phyloP scores from a whole-genome alignment of 805 yeast genomes.

The Blastobotrys chiropterorum region DNA sequence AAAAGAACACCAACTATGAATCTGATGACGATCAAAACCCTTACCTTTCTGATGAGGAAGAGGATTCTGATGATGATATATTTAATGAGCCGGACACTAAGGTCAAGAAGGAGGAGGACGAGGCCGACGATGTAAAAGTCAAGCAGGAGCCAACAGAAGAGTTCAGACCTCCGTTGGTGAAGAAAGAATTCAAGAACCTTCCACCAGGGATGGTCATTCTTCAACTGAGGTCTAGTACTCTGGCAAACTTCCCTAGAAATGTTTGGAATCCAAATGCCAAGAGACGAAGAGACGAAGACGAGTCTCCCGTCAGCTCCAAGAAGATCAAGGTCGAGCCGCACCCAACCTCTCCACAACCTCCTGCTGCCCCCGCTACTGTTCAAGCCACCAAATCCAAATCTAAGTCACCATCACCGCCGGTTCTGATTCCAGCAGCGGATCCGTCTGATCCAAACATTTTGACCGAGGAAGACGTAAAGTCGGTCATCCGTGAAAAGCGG shows the following conservation, averaged over 20 bases:
- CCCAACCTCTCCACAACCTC: conserved; percentile 10
- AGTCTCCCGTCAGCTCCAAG: conserved; percentile 30
- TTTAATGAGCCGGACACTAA: conserved; percentile 24
- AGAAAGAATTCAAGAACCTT: conserved; percentile 36
- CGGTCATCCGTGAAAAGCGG: conserved; percentile 42
- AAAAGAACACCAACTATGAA: conserved; percentile 81
- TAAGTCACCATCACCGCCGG: conserved; percentile 9
- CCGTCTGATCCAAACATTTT: conserved; percentile 42
- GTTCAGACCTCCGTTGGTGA: conserved; percentile 12
- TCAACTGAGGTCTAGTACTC: conserved; percentile 54
- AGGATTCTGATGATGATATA: conserved; percentile 33
- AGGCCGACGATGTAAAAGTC: not conserved
- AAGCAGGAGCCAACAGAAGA: not conserved
- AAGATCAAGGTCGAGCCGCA: conserved; percentile 23
- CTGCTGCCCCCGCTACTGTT: conserved; percentile 3
- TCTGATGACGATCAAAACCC: conserved; percentile 83
- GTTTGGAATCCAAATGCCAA: conserved; percentile 72
- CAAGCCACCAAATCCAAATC: not conserved
- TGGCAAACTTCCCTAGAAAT: conserved; percentile 66
- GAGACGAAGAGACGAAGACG: conserved; percentile 33
- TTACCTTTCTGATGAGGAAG: conserved; percentile 54
- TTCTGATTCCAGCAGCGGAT: conserved; percentile 25
- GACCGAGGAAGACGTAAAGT: conserved; percentile 67
- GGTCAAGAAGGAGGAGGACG: conserved; percentile 8
- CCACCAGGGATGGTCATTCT: conserved; percentile 54